Percentiles rank a stretch among this genome's conserved stretches.
Evolutionary conservation across 441 rosid genomes (phyloP).

Genomic region (Adansonia madagascariensis): DNA sequence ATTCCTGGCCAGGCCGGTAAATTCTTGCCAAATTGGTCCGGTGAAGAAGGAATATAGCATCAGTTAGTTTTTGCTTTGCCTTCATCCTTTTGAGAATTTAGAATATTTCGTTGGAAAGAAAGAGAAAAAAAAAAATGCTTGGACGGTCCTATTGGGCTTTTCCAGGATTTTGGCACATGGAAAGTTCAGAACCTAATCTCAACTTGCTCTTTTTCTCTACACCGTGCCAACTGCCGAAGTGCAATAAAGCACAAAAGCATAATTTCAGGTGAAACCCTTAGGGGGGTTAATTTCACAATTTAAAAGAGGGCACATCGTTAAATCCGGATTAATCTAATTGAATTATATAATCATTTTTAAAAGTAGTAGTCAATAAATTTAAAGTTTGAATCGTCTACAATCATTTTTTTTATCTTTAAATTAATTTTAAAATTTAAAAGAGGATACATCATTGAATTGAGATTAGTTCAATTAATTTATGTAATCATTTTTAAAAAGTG

Average conservation of each 20-base stretch:
- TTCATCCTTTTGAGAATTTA: background rate
- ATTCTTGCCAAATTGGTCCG: background rate
- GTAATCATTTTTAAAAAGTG: too few species aligned
- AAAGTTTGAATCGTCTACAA: background rate
- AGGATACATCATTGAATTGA: too few species aligned
- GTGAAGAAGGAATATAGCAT: background rate
- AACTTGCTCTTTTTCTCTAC: constrained; percentile 20
- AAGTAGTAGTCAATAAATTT: background rate
- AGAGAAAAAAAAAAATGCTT: background rate
- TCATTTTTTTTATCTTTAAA: background rate
- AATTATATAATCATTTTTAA: background rate
- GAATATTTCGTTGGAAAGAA: background rate
- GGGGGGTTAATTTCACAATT: background rate
- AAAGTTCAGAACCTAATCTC: constrained; percentile 8
- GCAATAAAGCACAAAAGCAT: background rate
- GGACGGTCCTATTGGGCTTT: constrained; percentile 15
- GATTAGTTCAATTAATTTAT: too few species aligned
- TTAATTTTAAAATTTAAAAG: too few species aligned
- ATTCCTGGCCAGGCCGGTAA: constrained; percentile 6
- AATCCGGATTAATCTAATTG: background rate
- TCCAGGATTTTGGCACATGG: constrained; percentile 19
- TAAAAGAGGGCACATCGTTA: background rate
- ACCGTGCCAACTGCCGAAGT: background rate
- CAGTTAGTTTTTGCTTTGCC: constrained; percentile 1
- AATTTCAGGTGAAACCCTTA: background rate